These are phyloP conservation scores for Hyaloscypha variabilis DNA, from an alignment of 495 filamentous ascomycete genomes.

Conservation along the genomic window DNA sequence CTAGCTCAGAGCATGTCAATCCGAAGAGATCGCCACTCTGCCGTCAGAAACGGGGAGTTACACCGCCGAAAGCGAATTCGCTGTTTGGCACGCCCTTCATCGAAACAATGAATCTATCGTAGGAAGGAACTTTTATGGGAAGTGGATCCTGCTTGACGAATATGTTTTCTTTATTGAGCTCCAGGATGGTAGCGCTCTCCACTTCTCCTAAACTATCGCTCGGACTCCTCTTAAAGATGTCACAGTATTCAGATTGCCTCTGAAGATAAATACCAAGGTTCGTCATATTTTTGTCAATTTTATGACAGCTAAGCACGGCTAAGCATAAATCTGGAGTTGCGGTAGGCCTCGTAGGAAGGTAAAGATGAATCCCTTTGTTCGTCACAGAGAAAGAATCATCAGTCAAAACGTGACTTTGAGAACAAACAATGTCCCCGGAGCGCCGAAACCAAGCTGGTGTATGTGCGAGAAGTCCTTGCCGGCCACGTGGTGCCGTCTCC, in stretches of 20 bases:
- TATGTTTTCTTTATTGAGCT: neutral
- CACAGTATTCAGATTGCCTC: neutral
- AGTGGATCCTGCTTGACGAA: neutral
- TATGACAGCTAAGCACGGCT: neutral
- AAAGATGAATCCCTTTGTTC: constrained; percentile 1
- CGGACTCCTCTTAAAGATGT: neutral
- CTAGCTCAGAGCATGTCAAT: too few species aligned
- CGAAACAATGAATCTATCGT: neutral
- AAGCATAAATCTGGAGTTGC: neutral
- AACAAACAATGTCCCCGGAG: neutral
- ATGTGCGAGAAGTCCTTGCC: constrained; percentile 1
- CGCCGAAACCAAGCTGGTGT: neutral
- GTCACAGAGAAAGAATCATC: neutral
- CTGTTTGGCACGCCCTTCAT: too few species aligned
- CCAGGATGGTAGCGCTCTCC: neutral
- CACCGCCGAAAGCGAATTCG: too few species aligned
- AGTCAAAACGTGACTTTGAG: neutral
- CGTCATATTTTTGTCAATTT: neutral
- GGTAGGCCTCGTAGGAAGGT: neutral
- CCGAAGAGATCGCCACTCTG: too few species aligned
- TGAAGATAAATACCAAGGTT: neutral
- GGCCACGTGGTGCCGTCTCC: too few species aligned
- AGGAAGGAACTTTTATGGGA: neutral
- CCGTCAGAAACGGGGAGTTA: too few species aligned
- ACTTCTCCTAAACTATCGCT: neutral